Evolutionary conservation across 768 basidiomycete species (phyloP), one percentile per base, ranked within the genome.

Genomic region (Tricholoma bakamatsutake): DNA sequence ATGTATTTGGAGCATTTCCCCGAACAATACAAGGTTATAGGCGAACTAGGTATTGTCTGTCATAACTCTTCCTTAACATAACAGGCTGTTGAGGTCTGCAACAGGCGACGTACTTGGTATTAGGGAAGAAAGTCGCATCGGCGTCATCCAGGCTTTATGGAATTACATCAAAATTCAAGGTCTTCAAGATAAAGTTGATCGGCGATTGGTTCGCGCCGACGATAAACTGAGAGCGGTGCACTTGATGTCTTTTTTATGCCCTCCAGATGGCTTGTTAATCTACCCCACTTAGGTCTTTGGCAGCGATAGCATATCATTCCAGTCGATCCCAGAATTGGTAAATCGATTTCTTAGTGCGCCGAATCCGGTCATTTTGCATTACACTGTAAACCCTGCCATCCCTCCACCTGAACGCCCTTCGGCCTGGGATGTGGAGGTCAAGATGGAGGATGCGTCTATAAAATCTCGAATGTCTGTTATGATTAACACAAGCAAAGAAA

Each of bases 361-460:
- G 0, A 89, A 93, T 47, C 94, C 96, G 0, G 76, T 95, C 54
- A 69, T 92, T 15, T 70, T 98, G 5, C 82, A 88, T 64, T 95
- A 96, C 64, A 79, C 77, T 6, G 67, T 91, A 53, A 83, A 90
- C 57, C 88, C 88, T 0, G 66, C 74, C 4, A 61, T 75, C 1
- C 75, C 80, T 28, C 81, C 88, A 0, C 81, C 89, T 3, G 89
- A 91, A 56, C 76, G 84, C 8, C 81, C 84, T 9, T 77, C 80
- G 54, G 92, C 90, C 4, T 96, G 85, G 79, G 94, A 97, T 64
- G 80, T 94, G 15, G 93, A 96, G 50, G 70, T 96, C 10, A 94
- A 92, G 68, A 81, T 87, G 68, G 94, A 97, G 63, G 94, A 97
- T 65, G 74, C 81, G 2, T 68, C 71, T 7, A 66, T 88, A 43